Evolutionary conservation across 2,329 filamentous ascomycete species (phyloP).

Genomic region (Fusarium albosuccineum): DNA sequence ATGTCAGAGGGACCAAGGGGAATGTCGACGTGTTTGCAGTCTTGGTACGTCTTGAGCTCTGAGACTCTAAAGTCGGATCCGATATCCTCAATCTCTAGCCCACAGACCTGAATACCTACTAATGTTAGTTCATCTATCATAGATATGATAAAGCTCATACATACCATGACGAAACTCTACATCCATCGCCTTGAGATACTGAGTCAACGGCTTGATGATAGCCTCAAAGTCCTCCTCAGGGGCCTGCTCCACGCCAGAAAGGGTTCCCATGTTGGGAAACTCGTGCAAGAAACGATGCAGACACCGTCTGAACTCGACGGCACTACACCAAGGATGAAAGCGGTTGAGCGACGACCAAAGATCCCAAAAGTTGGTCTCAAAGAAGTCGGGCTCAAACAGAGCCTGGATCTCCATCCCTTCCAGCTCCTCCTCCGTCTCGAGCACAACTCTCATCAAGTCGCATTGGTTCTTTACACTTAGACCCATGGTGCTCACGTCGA

Average conservation of each 20-base stretch:
- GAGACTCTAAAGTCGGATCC: conserved; percentile 38
- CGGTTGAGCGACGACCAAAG: conserved; percentile 46
- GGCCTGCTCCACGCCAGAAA: conserved; percentile 44
- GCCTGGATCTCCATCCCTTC: conserved; percentile 46
- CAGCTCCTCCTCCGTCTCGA: conserved; percentile 44
- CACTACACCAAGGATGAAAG: conserved; percentile 47
- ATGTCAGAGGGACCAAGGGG: conserved; percentile 27
- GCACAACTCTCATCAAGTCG: conserved; percentile 46
- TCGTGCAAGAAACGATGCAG: conserved; percentile 45
- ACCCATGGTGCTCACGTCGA: conserved; percentile 45
- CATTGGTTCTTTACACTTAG: conserved; percentile 48
- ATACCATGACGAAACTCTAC: conserved; percentile 45
- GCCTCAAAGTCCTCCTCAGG: conserved; percentile 46
- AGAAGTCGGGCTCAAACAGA: conserved; percentile 44
- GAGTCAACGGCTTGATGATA: conserved; percentile 44
- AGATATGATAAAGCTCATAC: neutral
- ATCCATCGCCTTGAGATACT: conserved; percentile 46
- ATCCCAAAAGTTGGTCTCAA: conserved; percentile 47
- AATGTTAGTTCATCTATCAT: conserved; percentile 17
- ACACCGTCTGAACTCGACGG: conserved; percentile 46
- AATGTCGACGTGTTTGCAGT: conserved; percentile 26
- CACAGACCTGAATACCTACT: conserved; percentile 43
- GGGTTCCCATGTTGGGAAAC: conserved; percentile 45
- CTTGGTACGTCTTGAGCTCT: conserved; percentile 38
- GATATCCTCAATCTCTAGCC: conserved; percentile 40